Percentiles rank a stretch among this genome's conserved stretches.
Evolutionary conservation across 345 rosid genomes (phyloP).

Genomic region (Brassica juncea): DNA sequence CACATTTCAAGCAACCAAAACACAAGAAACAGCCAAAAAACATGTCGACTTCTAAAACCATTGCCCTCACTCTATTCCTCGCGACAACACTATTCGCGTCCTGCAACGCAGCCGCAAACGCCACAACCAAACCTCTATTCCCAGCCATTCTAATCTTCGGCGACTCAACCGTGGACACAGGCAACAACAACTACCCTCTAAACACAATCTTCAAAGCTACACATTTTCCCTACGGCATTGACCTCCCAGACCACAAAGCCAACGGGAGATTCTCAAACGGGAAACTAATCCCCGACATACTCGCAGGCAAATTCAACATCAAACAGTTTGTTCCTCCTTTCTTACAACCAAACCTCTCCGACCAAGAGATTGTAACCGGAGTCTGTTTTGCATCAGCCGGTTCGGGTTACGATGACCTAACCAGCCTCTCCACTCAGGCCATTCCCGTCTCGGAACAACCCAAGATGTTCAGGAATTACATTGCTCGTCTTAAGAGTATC

Average conservation of each 20-base stretch:
- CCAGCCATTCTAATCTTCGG: neutral
- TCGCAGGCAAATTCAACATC: neutral
- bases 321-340: conserved; percentile 1
- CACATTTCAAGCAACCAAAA: neutral
- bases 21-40: neutral
- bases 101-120: neutral
- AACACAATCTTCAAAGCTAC: neutral
- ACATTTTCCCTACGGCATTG: neutral
- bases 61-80: neutral
- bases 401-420: neutral
- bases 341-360: conserved; percentile 2
- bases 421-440: neutral
- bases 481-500: neutral
- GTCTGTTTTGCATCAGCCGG: neutral
- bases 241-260: neutral
- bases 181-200: neutral
- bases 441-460: conserved; percentile 1
- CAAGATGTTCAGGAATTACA: neutral
- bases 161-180: neutral
- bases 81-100: neutral
- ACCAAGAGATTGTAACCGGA: neutral
- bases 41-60: neutral
- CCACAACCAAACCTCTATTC: neutral
- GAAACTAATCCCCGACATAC: neutral
- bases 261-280: neutral